Conservation (phyloP, 169 alveolate species). For the Plasmodium gonderi region DNA sequence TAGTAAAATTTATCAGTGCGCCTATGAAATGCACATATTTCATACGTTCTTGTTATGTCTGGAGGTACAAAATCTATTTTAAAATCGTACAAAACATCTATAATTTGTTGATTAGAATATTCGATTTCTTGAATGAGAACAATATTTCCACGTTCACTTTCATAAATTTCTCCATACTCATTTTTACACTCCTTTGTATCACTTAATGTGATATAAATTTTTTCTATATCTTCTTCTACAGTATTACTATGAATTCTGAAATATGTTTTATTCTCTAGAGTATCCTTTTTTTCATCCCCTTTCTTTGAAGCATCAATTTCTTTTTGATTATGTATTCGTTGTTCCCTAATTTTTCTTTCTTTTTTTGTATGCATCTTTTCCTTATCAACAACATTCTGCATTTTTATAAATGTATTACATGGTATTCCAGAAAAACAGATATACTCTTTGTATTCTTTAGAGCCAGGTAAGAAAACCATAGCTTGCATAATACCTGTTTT, state of each 20-base stretch:
- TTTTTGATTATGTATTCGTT: too few relatives aligned
- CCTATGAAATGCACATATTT: constrained; percentile 43
- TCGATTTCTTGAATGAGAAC: constrained; percentile 46
- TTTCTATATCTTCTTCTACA: not conserved
- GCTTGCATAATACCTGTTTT: constrained; percentile 17
- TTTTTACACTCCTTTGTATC: constrained; percentile 59
- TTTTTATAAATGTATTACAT: constrained; percentile 12
- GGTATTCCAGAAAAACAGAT: constrained; percentile 50
- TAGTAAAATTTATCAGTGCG: constrained; percentile 28
- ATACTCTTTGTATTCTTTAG: constrained; percentile 32
- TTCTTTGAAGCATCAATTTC: not conserved
- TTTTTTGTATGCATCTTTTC: not conserved
- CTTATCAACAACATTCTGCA: not conserved
- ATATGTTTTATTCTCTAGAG: not conserved
- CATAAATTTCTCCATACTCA: constrained; percentile 26
- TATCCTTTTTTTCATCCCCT: not conserved
- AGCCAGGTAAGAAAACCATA: constrained; percentile 47
- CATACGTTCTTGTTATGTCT: constrained; percentile 28
- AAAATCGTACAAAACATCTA: constrained; percentile 48
- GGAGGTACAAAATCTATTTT: constrained; percentile 33
- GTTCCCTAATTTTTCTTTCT: not conserved
- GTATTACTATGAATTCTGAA: not conserved
- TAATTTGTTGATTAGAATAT: not conserved
- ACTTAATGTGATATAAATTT: constrained; percentile 45
- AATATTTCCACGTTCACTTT: constrained; percentile 9